Base-by-base conservation (phyloP, 2,329 filamentous ascomycete species). In the Diaporthe ilicicola region DNA sequence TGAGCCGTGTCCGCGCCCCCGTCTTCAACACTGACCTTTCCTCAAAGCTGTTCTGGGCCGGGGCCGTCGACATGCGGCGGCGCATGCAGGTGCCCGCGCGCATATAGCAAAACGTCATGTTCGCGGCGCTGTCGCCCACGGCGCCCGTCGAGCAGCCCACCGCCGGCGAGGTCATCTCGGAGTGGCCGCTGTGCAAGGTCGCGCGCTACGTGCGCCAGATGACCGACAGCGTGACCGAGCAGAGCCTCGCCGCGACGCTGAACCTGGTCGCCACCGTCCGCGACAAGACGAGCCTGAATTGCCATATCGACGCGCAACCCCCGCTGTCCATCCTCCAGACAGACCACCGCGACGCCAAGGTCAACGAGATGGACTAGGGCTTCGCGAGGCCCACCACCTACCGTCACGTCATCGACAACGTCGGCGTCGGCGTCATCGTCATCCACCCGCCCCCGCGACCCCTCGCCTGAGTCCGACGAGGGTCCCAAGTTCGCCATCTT, bases 61-160 rank as follows among this genome's bases (percentile, higher is more conserved):
- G 84, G 51, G 81, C 78, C 1, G 75, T 84, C 50, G 77, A 84
- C 51, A 84, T 85, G 82, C 77, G 77, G 9, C 74, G 75, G 4
- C 77, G 82, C 1, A 76, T 84, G 69, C 74, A 78, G 48, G 73
- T 73, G 19, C 81, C 82, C 0, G 74, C 75, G 4, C 78, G 82
- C 0, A 78, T 81, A 4, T 81, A 82, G 70, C 77, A 81, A 4
- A 83, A 83, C 46, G 75, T 81, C 22, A 75, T 83, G 74, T 77
- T 70, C 8, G 77, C 72, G 0, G 77, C 75, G 0, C n/a, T 77
- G 0, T 80, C 77, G 13, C 61, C 70, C 1, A 77, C 75, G 12
- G 74, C 75, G 1, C 75, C 77, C 0, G 71, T 80, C 1, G 69
- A 77, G 6, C 77, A 76, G 7, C 78, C 77, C 0, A 82, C 79